Conservation (phyloP, 2,329 filamentous ascomycete species). For the Chaetoscypha palmicola region DNA sequence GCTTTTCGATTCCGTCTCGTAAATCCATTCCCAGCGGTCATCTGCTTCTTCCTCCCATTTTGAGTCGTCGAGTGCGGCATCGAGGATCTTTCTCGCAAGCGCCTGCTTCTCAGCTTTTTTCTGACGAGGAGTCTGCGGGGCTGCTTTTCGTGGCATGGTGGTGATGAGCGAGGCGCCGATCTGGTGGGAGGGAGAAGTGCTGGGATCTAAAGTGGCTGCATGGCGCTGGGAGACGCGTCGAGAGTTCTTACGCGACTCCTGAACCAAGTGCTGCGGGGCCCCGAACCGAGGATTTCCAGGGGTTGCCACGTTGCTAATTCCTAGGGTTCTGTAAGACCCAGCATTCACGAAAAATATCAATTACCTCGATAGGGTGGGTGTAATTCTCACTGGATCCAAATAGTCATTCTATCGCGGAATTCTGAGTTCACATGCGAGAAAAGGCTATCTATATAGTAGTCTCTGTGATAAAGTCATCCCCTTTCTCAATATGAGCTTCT, state of each 20-base stretch:
- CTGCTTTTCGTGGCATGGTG: constrained; percentile 27
- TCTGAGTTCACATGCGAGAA: no score
- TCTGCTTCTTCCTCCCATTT: constrained; percentile 58
- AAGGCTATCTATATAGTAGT: no score
- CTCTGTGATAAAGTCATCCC: no score
- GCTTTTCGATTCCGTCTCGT: constrained; percentile 36
- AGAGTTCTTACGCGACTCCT: neutral
- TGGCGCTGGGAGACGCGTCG: constrained; percentile 13
- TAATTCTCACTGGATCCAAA: no score
- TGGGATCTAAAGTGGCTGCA: constrained; percentile 15
- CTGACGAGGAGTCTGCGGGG: constrained; percentile 12
- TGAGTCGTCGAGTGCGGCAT: constrained; percentile 10
- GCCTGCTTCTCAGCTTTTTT: constrained; percentile 27
- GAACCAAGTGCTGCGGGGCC: no score
- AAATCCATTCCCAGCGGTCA: constrained; percentile 74
- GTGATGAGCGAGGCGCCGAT: no score
- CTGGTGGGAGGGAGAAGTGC: constrained; percentile 16
- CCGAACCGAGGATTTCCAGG: no score
- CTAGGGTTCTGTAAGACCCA: no score
- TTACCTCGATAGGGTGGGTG: no score
- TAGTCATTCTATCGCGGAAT: no score
- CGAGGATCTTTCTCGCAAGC: constrained; percentile 36
- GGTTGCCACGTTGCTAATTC: no score
- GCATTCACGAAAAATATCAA: no score
- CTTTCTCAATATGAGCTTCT: neutral